A percentile compares a stretch with the other conserved stretches of the same genome.
Conservation (phyloP, 345 rosid genomes). For the Gynandropsis gynandra region DNA sequence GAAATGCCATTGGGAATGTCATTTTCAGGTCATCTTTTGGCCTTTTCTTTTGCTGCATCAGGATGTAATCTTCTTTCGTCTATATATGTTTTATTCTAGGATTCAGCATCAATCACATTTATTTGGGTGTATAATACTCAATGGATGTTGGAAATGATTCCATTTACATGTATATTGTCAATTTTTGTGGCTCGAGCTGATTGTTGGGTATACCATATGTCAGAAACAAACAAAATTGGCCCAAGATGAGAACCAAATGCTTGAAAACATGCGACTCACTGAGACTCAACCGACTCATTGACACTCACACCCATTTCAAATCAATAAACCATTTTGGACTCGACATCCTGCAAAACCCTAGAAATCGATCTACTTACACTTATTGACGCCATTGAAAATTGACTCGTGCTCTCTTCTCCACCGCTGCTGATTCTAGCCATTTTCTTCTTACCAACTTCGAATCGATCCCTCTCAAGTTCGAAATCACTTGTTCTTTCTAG, state of each 20-base stretch:
- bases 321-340: too few species aligned
- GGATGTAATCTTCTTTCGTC: neutral
- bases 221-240: conserved; percentile 88
- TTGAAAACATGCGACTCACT: conserved; percentile 92
- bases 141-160: neutral
- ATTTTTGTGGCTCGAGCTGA: conserved; percentile 1
- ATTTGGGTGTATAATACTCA: neutral
- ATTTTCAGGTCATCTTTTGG: neutral
- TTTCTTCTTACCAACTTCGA: too few species aligned
- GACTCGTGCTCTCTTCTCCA: too few species aligned
- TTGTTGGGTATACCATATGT: conserved; percentile 13
- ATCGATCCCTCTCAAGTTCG: too few species aligned
- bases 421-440: too few species aligned
- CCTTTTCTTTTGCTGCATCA: neutral
- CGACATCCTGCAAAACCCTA: too few species aligned
- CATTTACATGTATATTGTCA: neutral
- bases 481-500: too few species aligned
- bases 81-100: neutral
- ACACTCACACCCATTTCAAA: too few species aligned
- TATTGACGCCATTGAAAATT: too few species aligned
- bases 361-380: too few species aligned
- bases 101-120: neutral
- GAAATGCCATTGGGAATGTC: neutral
- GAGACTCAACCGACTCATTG: too few species aligned
- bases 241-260: conserved; percentile 91